Evolutionary conservation across 1,284 basidiomycete species (phyloP).

Genomic region (Cutaneotrichosporon sp.): DNA sequence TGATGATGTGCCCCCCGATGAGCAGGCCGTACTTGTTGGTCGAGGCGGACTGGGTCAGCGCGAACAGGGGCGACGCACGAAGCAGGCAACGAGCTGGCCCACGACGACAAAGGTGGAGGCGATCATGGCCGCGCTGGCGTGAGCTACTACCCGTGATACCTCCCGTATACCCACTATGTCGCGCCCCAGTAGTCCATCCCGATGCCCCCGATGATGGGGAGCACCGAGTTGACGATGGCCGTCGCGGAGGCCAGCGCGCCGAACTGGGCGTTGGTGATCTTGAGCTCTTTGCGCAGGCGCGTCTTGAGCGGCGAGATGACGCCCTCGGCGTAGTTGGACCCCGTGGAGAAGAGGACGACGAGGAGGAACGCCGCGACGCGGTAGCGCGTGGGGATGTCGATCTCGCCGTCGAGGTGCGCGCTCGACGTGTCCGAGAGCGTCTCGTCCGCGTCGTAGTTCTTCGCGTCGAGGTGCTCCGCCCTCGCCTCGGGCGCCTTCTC

Average conservation of each 20-base stretch:
- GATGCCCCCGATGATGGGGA: slow-evolving; percentile 55
- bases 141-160: too few relatives aligned
- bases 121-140: slow-evolving; percentile 14
- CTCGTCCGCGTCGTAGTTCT: too few relatives aligned
- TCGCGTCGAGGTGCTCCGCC: too few relatives aligned
- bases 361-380: slow-evolving; percentile 31
- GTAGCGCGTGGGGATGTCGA: slow-evolving; percentile 11
- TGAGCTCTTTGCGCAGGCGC: slow-evolving; percentile 44
- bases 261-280: slow-evolving; percentile 52
- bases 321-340: slow-evolving; percentile 33
- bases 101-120: background rate
- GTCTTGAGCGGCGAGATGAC: slow-evolving; percentile 49
- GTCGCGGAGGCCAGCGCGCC: slow-evolving; percentile 50
- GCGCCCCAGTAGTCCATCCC: slow-evolving; percentile 54
- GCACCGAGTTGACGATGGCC: slow-evolving; percentile 52
- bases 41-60: slow-evolving; percentile 28
- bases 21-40: slow-evolving; percentile 32
- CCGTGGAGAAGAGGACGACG: slow-evolving; percentile 43
- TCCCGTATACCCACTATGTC: slow-evolving; percentile 25
- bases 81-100: slow-evolving; percentile 6
- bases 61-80: slow-evolving; percentile 23
- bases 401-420: background rate
- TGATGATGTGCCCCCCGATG: slow-evolving; percentile 35
- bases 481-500: too few relatives aligned
- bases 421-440: too few relatives aligned